Percentiles rank a stretch among this genome's conserved stretches.
These are phyloP conservation scores for Aotearoamyces nothofagi DNA, from an alignment of 2,329 filamentous ascomycete species.

Conservation along the genomic window DNA sequence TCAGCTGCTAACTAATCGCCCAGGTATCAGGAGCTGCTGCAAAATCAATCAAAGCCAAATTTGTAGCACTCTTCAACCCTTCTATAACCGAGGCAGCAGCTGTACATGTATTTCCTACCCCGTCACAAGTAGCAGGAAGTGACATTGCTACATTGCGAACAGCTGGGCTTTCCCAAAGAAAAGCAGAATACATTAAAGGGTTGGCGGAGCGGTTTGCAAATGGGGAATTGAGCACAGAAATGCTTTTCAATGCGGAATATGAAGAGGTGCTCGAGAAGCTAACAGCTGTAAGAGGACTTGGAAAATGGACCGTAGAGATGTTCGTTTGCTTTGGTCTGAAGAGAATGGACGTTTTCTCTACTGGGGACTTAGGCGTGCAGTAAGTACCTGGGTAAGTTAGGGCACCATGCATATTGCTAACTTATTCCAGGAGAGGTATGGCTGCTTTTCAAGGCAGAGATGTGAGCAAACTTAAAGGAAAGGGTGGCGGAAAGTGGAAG, in stretches of 20 bases:
- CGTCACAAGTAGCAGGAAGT: constrained; percentile 51
- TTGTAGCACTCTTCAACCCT: constrained; percentile 54
- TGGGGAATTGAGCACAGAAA: constrained; percentile 60
- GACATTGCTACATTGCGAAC: constrained; percentile 57
- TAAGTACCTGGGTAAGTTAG: constrained; percentile 22
- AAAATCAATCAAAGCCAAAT: constrained; percentile 74
- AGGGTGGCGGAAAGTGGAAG: constrained; percentile 83
- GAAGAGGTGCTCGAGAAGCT: constrained; percentile 74
- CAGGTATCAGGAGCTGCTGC: constrained; percentile 79
- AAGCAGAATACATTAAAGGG: constrained; percentile 87
- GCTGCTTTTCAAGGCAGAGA: constrained; percentile 74
- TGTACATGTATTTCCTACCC: constrained; percentile 49
- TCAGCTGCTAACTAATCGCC: no score
- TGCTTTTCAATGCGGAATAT: constrained; percentile 67
- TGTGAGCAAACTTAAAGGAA: constrained; percentile 67
- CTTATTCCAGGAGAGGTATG: constrained; percentile 49
- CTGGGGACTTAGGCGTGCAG: constrained; percentile 87
- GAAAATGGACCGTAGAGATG: constrained; percentile 92
- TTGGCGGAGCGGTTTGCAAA: constrained; percentile 66
- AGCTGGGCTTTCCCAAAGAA: constrained; percentile 82
- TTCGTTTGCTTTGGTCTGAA: constrained; percentile 95
- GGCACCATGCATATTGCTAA: neutral
- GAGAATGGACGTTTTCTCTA: constrained; percentile 83
- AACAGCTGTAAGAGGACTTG: constrained; percentile 74
- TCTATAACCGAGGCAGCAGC: constrained; percentile 17